Percentiles rank a stretch among this genome's conserved stretches.
Evolutionary conservation across 805 yeast species (phyloP).

Genomic region (Jamesozyma spencerorum): DNA sequence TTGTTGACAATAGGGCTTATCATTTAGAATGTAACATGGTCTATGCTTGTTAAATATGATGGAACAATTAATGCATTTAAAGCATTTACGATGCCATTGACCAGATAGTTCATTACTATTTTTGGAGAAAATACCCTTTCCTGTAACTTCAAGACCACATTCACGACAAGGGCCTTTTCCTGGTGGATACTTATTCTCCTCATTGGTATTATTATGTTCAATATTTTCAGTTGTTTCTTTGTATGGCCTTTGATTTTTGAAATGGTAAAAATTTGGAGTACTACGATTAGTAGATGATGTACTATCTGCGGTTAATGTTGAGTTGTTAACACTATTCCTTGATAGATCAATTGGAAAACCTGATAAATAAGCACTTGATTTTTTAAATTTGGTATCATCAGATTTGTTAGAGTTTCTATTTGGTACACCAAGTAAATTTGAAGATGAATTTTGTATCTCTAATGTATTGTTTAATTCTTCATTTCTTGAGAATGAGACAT

Average conservation of each 20-base stretch:
- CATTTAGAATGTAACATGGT: slow-evolving; percentile 67
- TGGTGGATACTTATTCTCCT: slow-evolving; percentile 33
- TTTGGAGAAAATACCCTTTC: slow-evolving; percentile 1
- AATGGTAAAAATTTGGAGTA: slow-evolving; percentile 21
- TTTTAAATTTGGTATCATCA: slow-evolving; percentile 12
- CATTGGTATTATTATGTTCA: no score
- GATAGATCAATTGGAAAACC: slow-evolving; percentile 12
- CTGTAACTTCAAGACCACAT: slow-evolving; percentile 44
- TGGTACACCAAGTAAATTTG: background rate
- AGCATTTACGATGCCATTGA: slow-evolving; percentile 89
- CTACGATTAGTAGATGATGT: slow-evolving; percentile 9
- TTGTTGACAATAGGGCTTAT: slow-evolving; percentile 70
- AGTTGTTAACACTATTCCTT: no score
- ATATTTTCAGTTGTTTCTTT: no score
- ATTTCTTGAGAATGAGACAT: slow-evolving; percentile 21
- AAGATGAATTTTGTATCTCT: background rate
- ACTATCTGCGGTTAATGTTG: background rate
- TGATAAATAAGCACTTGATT: slow-evolving; percentile 31
- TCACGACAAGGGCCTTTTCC: slow-evolving; percentile 79
- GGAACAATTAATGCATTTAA: slow-evolving; percentile 60
- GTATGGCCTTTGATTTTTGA: slow-evolving; percentile 3
- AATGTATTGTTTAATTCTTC: slow-evolving; percentile 7
- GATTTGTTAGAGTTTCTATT: background rate
- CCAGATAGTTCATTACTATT: slow-evolving; percentile 53
- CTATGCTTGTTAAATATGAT: slow-evolving; percentile 48